Evolutionary conservation across 805 yeast species (phyloP).

Genomic region (Alloascoidea africana): DNA sequence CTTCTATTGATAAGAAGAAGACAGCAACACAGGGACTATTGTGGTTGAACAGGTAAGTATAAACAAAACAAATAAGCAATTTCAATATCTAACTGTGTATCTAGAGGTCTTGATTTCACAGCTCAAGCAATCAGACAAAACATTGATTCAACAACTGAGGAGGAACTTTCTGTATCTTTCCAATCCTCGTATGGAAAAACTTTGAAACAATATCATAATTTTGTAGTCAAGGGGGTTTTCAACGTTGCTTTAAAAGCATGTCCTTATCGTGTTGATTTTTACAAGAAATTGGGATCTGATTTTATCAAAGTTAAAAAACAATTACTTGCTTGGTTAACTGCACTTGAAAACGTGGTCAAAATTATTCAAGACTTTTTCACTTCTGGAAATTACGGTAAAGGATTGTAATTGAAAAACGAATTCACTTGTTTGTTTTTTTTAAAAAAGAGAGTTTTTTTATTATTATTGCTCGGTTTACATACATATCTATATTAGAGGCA

Average conservation of each 20-base stretch:
- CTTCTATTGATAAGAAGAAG: slow-evolving; percentile 41
- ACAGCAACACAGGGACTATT: slow-evolving; percentile 83
- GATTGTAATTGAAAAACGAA: slow-evolving; percentile 31
- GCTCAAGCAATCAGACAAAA: slow-evolving; percentile 79
- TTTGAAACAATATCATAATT: slow-evolving; percentile 64
- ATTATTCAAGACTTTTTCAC: slow-evolving; percentile 63
- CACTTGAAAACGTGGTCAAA: slow-evolving; percentile 60
- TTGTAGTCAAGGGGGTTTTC: slow-evolving; percentile 75
- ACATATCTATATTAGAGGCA: no score
- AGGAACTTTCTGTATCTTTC: slow-evolving; percentile 63
- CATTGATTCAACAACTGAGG: slow-evolving; percentile 35
- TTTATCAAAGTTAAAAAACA: slow-evolving; percentile 44
- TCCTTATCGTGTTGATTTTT: slow-evolving; percentile 80
- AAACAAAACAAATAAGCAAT: neutral
- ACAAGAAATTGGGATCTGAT: slow-evolving; percentile 66
- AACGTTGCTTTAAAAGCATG: slow-evolving; percentile 87
- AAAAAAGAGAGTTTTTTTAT: no score
- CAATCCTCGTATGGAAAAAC: slow-evolving; percentile 77
- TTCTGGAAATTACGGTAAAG: slow-evolving; percentile 79
- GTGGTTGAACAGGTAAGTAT: slow-evolving; percentile 44
- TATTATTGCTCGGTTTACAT: no score
- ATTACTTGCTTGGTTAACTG: slow-evolving; percentile 57
- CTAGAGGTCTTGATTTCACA: slow-evolving; percentile 77
- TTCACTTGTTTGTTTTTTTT: neutral
- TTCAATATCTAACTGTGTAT: neutral